These are phyloP conservation scores for Cladosporium sp. DNA, from an alignment of 2,329 filamentous ascomycete species.

Conservation along the genomic window DNA sequence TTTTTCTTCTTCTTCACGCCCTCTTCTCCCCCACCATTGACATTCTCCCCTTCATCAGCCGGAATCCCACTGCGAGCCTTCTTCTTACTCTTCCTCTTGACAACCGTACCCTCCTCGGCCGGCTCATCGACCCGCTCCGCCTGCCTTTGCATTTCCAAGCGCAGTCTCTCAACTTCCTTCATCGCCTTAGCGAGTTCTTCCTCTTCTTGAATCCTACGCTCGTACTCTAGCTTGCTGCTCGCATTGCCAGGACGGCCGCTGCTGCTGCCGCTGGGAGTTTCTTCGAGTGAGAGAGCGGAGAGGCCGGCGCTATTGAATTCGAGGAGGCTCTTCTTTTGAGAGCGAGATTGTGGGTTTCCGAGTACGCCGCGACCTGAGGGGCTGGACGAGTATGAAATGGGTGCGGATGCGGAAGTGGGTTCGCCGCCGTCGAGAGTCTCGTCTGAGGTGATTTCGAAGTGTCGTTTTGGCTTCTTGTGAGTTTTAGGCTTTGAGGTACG, in stretches of 20 bases:
- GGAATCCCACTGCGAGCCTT: slow-evolving; percentile 17
- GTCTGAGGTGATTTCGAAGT: slow-evolving; percentile 45
- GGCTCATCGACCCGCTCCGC: slow-evolving; percentile 61
- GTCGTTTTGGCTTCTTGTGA: slow-evolving; percentile 29
- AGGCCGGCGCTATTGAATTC: slow-evolving; percentile 86
- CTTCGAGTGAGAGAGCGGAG: slow-evolving; percentile 65
- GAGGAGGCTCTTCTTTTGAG: slow-evolving; percentile 62
- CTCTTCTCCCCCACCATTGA: slow-evolving; percentile 16
- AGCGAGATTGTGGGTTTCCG: slow-evolving; percentile 16
- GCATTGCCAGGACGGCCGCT: slow-evolving; percentile 7
- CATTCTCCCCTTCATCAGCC: slow-evolving; percentile 18
- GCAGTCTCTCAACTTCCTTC: slow-evolving; percentile 78
- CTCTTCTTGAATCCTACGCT: slow-evolving; percentile 70
- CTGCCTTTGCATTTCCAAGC: slow-evolving; percentile 83
- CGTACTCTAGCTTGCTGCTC: slow-evolving; percentile 51
- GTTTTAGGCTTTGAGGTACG: slow-evolving; percentile 12
- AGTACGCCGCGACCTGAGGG: not conserved
- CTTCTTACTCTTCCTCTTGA: slow-evolving; percentile 56
- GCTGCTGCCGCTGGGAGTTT: slow-evolving; percentile 29
- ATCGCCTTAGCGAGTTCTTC: slow-evolving; percentile 85
- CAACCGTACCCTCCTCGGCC: slow-evolving; percentile 59
- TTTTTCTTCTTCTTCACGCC: slow-evolving; percentile 42
- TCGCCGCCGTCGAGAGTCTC: slow-evolving; percentile 42
- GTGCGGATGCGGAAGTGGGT: slow-evolving; percentile 5
- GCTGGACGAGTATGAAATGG: slow-evolving; percentile 10